Evolutionary conservation across 192 early-diverging fungal genomes (phyloP).

Genomic region (Lobosporangium transversale): DNA sequence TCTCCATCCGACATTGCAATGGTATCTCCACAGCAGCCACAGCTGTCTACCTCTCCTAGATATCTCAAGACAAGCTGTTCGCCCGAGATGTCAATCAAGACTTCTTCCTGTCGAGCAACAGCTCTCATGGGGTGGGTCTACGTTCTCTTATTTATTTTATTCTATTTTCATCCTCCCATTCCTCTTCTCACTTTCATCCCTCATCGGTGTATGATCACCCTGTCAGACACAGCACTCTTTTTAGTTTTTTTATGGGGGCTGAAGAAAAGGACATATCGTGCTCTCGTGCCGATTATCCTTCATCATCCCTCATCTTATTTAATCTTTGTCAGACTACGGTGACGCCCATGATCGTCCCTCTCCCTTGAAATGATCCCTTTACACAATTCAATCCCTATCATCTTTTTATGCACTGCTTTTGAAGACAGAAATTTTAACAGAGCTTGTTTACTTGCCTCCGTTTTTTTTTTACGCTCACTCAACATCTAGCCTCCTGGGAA

Average conservation of each 20-base stretch:
- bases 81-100: slow-evolving; percentile 50
- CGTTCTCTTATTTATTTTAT: not conserved
- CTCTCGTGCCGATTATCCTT: too few species aligned
- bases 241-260: too few species aligned
- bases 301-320: too few species aligned
- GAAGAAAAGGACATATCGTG: too few species aligned
- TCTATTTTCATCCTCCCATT: not conserved
- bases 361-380: too few species aligned
- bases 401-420: not conserved
- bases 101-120: slow-evolving; percentile 43
- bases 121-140: slow-evolving; percentile 37
- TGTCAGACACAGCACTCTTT: too few species aligned
- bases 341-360: too few species aligned
- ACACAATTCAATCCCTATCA: too few species aligned
- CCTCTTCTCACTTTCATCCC: too few species aligned
- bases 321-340: too few species aligned
- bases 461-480: not conserved
- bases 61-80: slow-evolving; percentile 37
- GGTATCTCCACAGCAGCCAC: slow-evolving; percentile 11
- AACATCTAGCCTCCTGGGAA: slow-evolving; percentile 38
- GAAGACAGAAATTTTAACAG: not conserved
- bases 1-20: slow-evolving; percentile 3
- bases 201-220: too few species aligned
- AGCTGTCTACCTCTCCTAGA: slow-evolving; percentile 12
- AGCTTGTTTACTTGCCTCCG: not conserved